Base-by-base conservation (phyloP, 2,329 filamentous ascomycete genomes). In the Botrytis pseudocinerea region DNA sequence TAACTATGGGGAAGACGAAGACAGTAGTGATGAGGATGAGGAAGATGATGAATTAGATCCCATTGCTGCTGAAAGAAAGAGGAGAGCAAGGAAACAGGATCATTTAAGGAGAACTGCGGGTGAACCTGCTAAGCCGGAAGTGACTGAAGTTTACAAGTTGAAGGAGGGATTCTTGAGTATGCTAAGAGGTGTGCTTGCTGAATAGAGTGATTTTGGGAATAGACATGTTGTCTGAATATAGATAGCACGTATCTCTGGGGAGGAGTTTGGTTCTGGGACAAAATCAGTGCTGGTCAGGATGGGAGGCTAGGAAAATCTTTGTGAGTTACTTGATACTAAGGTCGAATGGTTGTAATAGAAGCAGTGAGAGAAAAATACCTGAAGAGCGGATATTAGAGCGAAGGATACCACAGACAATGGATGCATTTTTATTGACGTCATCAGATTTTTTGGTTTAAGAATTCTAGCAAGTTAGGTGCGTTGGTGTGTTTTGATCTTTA, bases 21-120 rank as follows among this genome's bases (percentile, higher is more conserved):
- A 91, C 73, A 88, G 85, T 0, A 82, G 81, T 64, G 85, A 87
- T 44, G 89, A 92, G 76, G 86, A 92, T n/a, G 91, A 92, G 72
- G 89, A 87, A 20, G 91, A 93, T 70, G 93, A 97, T 73, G 91
- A 95, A 73, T 83, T 93, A 74, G 95, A 98, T 79, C 94, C 95
- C 1, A 97, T 99, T 76, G 90, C 91, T 75, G 93, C 93, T 9
- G 96, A 98, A 85, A 86, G 95, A 74, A 92, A 91, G 79, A 87
- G 93, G 74, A 87, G 95, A 76, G 87, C 89, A 14, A 93, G 91
- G 84, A 90, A 88, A 77, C 93, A 95, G 80, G 95, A 97, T 80
- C 89, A 92, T 74, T 85, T 99, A 70, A 88, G 93, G 76, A 87
- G 94, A 70, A 91, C 88, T 61, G 94, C 94, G 1, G 94, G 94